Base-by-base conservation (phyloP, 2,329 filamentous ascomycete species). In the Sclerotinia nivalis region DNA sequence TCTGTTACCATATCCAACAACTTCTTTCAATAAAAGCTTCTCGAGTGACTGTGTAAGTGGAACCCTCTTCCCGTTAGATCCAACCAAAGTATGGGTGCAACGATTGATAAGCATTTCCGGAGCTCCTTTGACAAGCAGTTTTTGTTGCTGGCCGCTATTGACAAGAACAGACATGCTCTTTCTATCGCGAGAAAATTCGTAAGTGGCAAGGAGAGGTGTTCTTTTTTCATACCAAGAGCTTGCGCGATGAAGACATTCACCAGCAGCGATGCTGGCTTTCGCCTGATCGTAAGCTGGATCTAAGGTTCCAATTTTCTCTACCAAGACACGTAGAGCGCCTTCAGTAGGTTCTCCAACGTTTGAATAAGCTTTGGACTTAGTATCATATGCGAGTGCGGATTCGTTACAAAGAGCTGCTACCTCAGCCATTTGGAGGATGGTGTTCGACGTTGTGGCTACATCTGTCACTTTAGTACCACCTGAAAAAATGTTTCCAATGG, bases 81-180 rank as follows among this genome's bases (percentile, higher is more conserved):
- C 96, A 72, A 95, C 83, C 22, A 98, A 80, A 59, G 89, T 87
- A 77, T 95, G 88, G 62, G 93, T 91, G 84, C 96, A 99, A 71
- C 96, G 91, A 76, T 97, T 95, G 72, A 99, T 87, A 75, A 99
- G 90, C 18, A 93, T 93, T 81, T 99, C 96, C 8, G 96, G 96
- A 28, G 96, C 96, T 76, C 96, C 96, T 83, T 99, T 99, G 74
- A 99, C 94, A 62, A 99, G 86, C 15, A 99, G 89, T 79, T 91
- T 93, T 82, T 96, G 88, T 66, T 88, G 81, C 64, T 85, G 84
- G 69, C 87, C 90, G 68, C 87, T 86, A 74, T 91, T 87, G 72
- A 96, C 93, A 71, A 98, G 84, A 49, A 99, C 96, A 61, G 96
- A 99, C 96, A 99, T 99, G 82, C 95, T 98, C 88, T 99, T 99